These are phyloP conservation scores for Monosporascus sp. DNA, from an alignment of 2,329 filamentous ascomycete species.

Conservation along the genomic window DNA sequence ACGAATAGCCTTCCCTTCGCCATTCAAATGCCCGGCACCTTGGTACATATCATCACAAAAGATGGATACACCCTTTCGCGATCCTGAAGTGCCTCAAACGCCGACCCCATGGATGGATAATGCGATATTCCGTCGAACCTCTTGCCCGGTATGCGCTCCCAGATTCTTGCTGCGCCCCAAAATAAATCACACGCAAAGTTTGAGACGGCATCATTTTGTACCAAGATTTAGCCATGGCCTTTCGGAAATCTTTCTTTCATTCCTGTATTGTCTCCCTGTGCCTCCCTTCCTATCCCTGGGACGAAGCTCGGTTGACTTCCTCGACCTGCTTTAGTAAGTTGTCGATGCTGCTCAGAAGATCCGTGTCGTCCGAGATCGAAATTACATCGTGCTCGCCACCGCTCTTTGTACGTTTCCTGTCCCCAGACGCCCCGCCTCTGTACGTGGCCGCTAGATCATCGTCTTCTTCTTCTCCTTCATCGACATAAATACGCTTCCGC, in stretches of 20 bases:
- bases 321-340: conserved; percentile 19
- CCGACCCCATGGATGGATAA: too few species aligned
- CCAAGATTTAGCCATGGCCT: not conserved
- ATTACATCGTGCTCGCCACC: conserved; percentile 3
- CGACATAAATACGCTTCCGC: conserved; percentile 17
- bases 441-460: conserved; percentile 16
- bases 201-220: too few species aligned
- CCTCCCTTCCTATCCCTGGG: not conserved
- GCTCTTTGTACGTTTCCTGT: conserved; percentile 21
- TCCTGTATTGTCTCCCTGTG: not conserved
- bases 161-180: too few species aligned
- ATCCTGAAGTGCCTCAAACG: too few species aligned
- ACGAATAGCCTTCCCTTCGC: too few species aligned
- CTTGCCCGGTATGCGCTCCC: too few species aligned
- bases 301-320: not conserved
- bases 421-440: conserved; percentile 14
- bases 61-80: too few species aligned
- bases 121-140: too few species aligned
- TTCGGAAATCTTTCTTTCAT: not conserved
- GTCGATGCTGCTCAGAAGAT: conserved; percentile 23
- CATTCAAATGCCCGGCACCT: too few species aligned
- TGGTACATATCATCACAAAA: too few species aligned
- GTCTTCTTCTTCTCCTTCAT: conserved; percentile 9
- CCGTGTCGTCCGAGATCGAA: conserved; percentile 12
- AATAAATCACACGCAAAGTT: too few species aligned